Evolutionary conservation across 805 yeast genomes (phyloP), one percentile per base, ranked within the genome.

Genomic region (Lachancea kluyveri): DNA sequence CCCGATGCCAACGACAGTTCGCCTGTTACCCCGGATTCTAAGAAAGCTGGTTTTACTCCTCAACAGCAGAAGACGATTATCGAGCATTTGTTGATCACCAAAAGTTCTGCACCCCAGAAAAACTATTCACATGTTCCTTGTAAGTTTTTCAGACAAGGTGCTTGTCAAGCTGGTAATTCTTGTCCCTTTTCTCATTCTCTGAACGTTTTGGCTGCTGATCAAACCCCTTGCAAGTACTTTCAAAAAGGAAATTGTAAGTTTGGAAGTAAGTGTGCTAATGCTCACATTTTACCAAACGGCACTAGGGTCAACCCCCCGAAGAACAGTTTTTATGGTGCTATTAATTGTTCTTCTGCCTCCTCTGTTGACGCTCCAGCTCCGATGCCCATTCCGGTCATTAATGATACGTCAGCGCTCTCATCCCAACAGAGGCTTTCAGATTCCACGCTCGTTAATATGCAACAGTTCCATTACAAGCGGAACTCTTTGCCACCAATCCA

Each of bases 171-270:
- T 1, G 97, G 97, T 8, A 67, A 65, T 31, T 68, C 90, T 1
- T 90, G 98, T 57, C 96, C 96, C 2, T 90, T 90, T 54, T 78
- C 92, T 20, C 98, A 90, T 55, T 68, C 80, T 28, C 52, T 74
- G 31, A 82, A 79, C 34, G 65, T 71, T 4, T 54, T 67, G n/a
- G 60, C 56, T 7, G 58, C 57, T 6, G 68, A 68, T 30, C 60
- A 60, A 33, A 63, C 65, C 3, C 50, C 64, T 21, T 90, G 98
- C 68, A 88, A 87, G 65, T 90, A 88, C 59, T 90, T 85, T 57
- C 92, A 82, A 50, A 84, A 84, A 61, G 97, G 97, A n/a, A 86
- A 87, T 52, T 90, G 98, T 60, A 87, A 87, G 60, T 90, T 90
- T 58, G 98, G 98, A 4, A 65, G 74, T 31, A 88, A 87, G 50